Evolutionary conservation across 2,329 filamentous ascomycete species (phyloP).

Genomic region (Colletotrichum navitas): DNA sequence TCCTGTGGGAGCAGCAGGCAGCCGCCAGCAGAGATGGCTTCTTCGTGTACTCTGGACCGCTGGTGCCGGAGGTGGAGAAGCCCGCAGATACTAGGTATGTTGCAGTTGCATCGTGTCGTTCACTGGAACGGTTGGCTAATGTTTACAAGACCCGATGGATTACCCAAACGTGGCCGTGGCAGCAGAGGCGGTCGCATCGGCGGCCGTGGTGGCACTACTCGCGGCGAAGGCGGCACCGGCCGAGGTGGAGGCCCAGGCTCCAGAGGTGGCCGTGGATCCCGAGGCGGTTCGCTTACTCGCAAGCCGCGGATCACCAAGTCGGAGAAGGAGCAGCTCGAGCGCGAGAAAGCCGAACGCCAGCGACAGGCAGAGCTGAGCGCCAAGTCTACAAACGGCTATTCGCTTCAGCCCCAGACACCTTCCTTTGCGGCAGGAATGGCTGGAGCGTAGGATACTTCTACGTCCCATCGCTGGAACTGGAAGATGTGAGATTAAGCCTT

Average conservation of each 20-base stretch:
- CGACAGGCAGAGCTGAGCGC: constrained; percentile 56
- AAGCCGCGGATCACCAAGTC: constrained; percentile 91
- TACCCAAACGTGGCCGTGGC: constrained; percentile 72
- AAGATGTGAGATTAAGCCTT: not conserved
- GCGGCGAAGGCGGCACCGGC: constrained; percentile 60
- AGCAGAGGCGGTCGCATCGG: constrained; percentile 64
- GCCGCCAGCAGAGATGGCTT: constrained; percentile 96
- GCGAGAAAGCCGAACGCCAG: constrained; percentile 83
- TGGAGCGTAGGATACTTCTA: constrained; percentile 30
- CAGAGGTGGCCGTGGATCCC: constrained; percentile 76
- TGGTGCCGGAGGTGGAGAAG: constrained; percentile 90
- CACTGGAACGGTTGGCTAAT: constrained; percentile 51
- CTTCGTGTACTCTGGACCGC: constrained; percentile 95
- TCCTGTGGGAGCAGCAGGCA: constrained; percentile 95
- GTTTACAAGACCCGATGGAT: constrained; percentile 71
- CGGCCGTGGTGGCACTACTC: constrained; percentile 73
- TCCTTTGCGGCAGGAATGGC: constrained; percentile 43
- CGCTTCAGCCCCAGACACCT: constrained; percentile 50
- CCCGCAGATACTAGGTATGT: constrained; percentile 64
- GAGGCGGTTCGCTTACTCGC: constrained; percentile 79
- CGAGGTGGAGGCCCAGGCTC: constrained; percentile 74
- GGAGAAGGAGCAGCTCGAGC: constrained; percentile 83
- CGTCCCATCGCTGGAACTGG: not conserved
- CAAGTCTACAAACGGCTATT: constrained; percentile 54
- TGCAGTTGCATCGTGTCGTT: not conserved